These are phyloP conservation scores for Danielia reshetovae DNA, from an alignment of 805 yeast genomes.

Conservation along the genomic window DNA sequence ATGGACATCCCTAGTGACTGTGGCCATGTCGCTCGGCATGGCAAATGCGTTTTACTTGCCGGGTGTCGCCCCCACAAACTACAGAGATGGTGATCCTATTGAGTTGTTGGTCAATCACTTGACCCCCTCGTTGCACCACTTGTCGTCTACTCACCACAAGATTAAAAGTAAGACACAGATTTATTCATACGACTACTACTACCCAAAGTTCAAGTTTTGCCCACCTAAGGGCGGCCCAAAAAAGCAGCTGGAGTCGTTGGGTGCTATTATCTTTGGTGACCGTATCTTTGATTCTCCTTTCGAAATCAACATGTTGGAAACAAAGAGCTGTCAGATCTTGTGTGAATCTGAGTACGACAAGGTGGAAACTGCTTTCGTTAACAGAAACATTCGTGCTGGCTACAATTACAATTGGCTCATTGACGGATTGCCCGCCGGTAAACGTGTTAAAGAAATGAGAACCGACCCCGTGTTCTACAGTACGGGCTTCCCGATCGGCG, in stretches of 20 bases:
- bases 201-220: conserved; percentile 81
- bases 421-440: conserved; percentile 94
- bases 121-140: conserved; percentile 64
- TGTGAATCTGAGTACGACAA: conserved; percentile 62
- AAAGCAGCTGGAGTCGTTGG: conserved; percentile 85
- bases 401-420: conserved; percentile 89
- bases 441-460: conserved; percentile 49
- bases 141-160: conserved; percentile 21
- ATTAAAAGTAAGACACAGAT: conserved; percentile 50
- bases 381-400: conserved; percentile 74
- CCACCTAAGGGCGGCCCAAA: conserved; percentile 59
- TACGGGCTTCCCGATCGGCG: conserved; percentile 78
- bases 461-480: conserved; percentile 66
- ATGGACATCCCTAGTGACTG: conserved; percentile 16
- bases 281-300: conserved; percentile 92
- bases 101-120: conserved; percentile 85
- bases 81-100: conserved; percentile 64
- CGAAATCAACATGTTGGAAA: conserved; percentile 70
- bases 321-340: conserved; percentile 61
- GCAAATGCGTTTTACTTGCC: conserved; percentile 77
- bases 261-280: conserved; percentile 93
- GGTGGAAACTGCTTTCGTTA: conserved; percentile 70
- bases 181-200: conserved; percentile 80
- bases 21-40: conserved; percentile 14
- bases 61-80: conserved; percentile 93